Evolutionary conservation across 1,284 basidiomycete species (phyloP), one percentile per base, ranked within the genome.

Genomic region (Vanrija sp.): DNA sequence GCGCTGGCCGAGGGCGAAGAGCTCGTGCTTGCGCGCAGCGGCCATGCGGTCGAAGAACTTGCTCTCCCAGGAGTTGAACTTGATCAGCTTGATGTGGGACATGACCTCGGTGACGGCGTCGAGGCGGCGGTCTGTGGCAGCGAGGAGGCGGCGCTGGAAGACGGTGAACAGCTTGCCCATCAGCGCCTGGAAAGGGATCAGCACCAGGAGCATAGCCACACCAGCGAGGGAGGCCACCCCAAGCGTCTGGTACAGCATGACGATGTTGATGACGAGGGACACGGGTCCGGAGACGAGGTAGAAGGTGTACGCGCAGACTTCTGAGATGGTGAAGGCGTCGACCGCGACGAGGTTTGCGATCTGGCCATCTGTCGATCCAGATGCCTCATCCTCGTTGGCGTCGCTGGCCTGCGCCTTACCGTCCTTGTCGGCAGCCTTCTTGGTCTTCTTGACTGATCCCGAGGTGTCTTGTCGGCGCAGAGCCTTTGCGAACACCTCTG

Each of bases 401-500:
- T 9, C 7, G 9, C 44, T 38, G n/a, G 64, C 63, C 12, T 59
- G 49, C 16, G 48, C 45, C 27, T 67, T 61, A 15, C 59, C 65
- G 20, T 63, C 64, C 31, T 65, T 64, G 8, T 56, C 59, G 4
- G 53, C 39, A 10, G 44, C 37, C 16, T 23, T 27, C 25, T 48
- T 48, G 9, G 58, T 52, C 27, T 62, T 64, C 51, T 67, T 70
- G 43, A 67, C 69, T 2, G 65, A 56, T 0, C 75, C 74, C n/a
- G 74, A 67, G 36, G 73, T 67, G 58, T 81, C 79, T 51, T 77
- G 73, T 19, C 80, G 64, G 14, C 81, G 73, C 0, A 83, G 72
- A 0, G 79, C 78, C 65, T 82, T 82, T 47, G 78, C 77, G 57
- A 82, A 79, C 24, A 81, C 78, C 54, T 82, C 80, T 38, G 77